phyloP scores from a whole-genome alignment of 2,329 filamentous ascomycete species.

The Pseudocercospora eumusae region DNA sequence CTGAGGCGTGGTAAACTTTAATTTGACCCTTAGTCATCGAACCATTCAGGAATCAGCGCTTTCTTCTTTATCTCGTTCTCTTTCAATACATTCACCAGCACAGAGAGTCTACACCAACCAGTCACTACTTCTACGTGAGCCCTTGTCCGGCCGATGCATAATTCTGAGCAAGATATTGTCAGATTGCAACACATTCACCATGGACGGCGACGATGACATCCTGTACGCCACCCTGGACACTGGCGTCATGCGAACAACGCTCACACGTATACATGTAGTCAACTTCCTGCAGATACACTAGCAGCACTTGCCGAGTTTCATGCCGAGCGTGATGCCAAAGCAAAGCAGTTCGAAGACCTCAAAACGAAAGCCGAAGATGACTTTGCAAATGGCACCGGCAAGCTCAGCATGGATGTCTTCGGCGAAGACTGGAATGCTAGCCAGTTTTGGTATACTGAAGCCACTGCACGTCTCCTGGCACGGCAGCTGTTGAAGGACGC shows the following conservation, averaged over 20 bases:
- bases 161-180: slow-evolving; percentile 16
- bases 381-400: slow-evolving; percentile 38
- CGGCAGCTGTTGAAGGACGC: slow-evolving; percentile 65
- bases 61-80: too few species aligned
- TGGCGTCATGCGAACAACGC: slow-evolving; percentile 16
- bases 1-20: background rate
- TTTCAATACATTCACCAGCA: slow-evolving; percentile 6
- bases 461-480: slow-evolving; percentile 66
- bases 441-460: slow-evolving; percentile 72
- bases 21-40: background rate
- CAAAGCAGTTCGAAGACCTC: slow-evolving; percentile 68
- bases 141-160: slow-evolving; percentile 10
- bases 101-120: background rate
- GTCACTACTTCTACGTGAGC: background rate
- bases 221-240: slow-evolving; percentile 25
- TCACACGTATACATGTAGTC: slow-evolving; percentile 45
- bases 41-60: too few species aligned
- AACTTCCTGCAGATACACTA: slow-evolving; percentile 66
- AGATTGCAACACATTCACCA: slow-evolving; percentile 12
- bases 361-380: slow-evolving; percentile 62
- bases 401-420: slow-evolving; percentile 68
- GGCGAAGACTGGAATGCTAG: slow-evolving; percentile 80
- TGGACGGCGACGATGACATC: slow-evolving; percentile 31
- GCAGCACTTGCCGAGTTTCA: slow-evolving; percentile 74
- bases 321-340: slow-evolving; percentile 66